Evolutionary conservation across 345 rosid species (phyloP), one percentile per base, ranked within the genome.

Genomic region (Eucalyptus cloeziana): DNA sequence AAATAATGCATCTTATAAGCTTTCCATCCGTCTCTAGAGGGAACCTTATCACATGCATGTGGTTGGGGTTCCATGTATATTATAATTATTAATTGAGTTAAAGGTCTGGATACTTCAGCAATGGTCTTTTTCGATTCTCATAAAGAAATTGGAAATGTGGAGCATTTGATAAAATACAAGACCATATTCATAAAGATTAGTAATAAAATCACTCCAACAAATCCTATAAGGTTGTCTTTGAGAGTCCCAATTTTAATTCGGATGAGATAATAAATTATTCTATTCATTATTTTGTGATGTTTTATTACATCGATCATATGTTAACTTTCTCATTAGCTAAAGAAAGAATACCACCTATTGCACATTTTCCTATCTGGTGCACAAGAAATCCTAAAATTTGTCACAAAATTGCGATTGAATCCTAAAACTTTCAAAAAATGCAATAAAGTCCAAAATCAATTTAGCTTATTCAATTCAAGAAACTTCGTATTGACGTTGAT

Each of bases 361-460:
- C 19, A 2, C 5, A 15, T n/a, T 15, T 31, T 67, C 76, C 22
- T 67, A 15, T 8, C 8, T 31, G 79, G 19, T 31, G 11, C 0
- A 10, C 0, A 24, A 24, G 30, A 56, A 56, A 7, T 24, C 62
- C 25, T 10, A 2, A 56, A 56, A 56, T 56, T 56, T 24, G 2
- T 56, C 3, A 60, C 6, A 62, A 58, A 3, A 22, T 8, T 56
- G 5, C 13, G 2, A 22, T 21, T 56, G 1, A 4, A 3, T 25
- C 0, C 1, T 24, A 56, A 22, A 56, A 56, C 0, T 56, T 56
- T 24, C 3, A 56, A 25, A 56, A 56, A 4, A 1, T 56, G 1
- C 6, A 10, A 56, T 56, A 22, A 4, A 56, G 3, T 56, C 2
- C 2, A 22, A 24, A 56, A 56, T 4, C 30, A 56, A 24, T 22